These are phyloP conservation scores for Periconia sp. DNA, from an alignment of 2,329 filamentous ascomycete genomes.

Conservation along the genomic window DNA sequence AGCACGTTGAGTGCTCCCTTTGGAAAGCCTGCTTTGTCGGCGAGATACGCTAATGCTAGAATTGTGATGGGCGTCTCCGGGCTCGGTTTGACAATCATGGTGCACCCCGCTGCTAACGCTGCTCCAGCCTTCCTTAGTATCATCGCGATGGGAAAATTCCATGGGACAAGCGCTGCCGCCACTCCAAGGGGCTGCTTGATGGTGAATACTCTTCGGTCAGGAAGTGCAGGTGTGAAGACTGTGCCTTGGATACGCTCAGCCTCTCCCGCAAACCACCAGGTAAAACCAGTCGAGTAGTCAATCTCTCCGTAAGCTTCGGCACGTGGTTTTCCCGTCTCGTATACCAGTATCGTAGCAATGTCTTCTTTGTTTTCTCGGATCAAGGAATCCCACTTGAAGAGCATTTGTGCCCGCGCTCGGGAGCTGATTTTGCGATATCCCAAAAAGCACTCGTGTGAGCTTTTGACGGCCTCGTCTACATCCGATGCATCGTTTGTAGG, in stretches of 20 bases:
- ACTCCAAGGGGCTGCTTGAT: constrained; percentile 76
- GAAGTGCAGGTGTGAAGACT: constrained; percentile 60
- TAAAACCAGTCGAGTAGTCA: constrained; percentile 57
- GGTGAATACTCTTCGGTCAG: constrained; percentile 67
- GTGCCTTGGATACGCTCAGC: constrained; percentile 65
- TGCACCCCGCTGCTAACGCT: constrained; percentile 70
- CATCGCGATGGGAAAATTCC: constrained; percentile 73
- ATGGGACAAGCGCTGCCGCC: constrained; percentile 68
- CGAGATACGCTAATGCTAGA: constrained; percentile 42
- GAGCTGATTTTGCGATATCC: constrained; percentile 63
- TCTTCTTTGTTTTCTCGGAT: constrained; percentile 65
- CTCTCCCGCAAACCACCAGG: constrained; percentile 62
- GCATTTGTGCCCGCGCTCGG: constrained; percentile 61
- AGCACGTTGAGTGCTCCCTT: constrained; percentile 63
- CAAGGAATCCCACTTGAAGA: constrained; percentile 66
- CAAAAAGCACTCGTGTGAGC: constrained; percentile 63
- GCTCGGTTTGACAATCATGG: constrained; percentile 60
- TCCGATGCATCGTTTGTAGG: constrained; percentile 58
- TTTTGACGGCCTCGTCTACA: constrained; percentile 61
- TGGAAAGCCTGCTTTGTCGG: constrained; percentile 51
- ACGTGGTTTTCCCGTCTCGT: constrained; percentile 59
- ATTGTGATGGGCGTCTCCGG: constrained; percentile 45
- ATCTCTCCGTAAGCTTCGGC: constrained; percentile 56
- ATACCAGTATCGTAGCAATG: constrained; percentile 63
- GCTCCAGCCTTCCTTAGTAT: constrained; percentile 68